Evolutionary conservation across 805 yeast species (phyloP).

Genomic region (Yarrowia keelungensis): DNA sequence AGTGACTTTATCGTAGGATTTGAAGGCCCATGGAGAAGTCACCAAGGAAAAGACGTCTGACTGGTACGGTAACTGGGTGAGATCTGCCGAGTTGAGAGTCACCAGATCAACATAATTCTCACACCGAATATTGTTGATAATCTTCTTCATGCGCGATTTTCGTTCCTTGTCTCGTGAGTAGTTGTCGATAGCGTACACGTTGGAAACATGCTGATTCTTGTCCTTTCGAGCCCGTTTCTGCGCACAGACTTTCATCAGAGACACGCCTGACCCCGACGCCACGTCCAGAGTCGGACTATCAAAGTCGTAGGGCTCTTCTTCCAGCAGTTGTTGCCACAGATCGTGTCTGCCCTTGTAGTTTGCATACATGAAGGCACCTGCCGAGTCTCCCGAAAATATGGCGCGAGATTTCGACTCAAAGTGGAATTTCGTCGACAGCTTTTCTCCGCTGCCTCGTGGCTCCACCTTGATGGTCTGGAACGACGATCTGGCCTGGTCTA

Average conservation of each 20-base stretch:
- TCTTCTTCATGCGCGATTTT: conserved; percentile 27
- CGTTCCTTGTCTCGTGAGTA: conserved; percentile 24
- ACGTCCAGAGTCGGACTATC: conserved; percentile 18
- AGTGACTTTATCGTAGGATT: conserved; percentile 15
- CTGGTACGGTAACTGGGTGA: conserved; percentile 19
- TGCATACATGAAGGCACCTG: conserved; percentile 34
- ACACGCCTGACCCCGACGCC: conserved; percentile 32
- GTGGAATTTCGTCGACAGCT: conserved; percentile 23
- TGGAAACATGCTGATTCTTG: background rate
- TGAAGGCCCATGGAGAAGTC: conserved; percentile 31
- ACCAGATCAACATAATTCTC: conserved; percentile 13
- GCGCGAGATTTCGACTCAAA: conserved; percentile 10
- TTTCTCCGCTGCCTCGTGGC: conserved; percentile 14
- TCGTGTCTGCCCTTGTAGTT: conserved; percentile 37
- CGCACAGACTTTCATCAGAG: conserved; percentile 30
- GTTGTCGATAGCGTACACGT: conserved; percentile 26
- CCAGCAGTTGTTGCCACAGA: conserved; percentile 17
- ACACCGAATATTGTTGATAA: conserved; percentile 20
- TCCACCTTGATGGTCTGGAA: conserved; percentile 35
- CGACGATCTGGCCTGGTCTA: background rate
- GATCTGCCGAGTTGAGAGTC: conserved; percentile 19
- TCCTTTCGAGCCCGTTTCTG: conserved; percentile 18
- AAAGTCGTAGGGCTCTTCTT: conserved; percentile 22
- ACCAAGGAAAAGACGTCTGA: conserved; percentile 10
- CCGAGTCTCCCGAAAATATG: conserved; percentile 14